Percentiles rank a stretch among this genome's conserved stretches.
Evolutionary conservation across 257 asterid species (phyloP).

Genomic region (Thymus quinquecostatus): DNA sequence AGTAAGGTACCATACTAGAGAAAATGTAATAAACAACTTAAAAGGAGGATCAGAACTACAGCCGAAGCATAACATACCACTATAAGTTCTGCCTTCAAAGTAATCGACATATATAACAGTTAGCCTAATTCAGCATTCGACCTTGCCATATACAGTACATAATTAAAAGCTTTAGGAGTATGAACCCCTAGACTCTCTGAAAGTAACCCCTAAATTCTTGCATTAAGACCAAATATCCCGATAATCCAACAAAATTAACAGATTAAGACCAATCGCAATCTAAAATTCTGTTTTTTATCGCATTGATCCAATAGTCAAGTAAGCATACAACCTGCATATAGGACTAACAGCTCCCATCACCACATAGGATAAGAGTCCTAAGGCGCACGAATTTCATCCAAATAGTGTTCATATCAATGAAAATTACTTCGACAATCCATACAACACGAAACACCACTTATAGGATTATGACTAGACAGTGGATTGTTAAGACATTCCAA

Average conservation of each 20-base stretch:
- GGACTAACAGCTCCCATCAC: not conserved
- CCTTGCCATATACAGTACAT: not conserved
- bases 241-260: conserved; percentile 7
- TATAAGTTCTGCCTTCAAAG: not conserved
- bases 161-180: not conserved
- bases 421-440: not conserved
- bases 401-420: not conserved
- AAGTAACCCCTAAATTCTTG: conserved; percentile 9
- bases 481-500: conserved; percentile 10
- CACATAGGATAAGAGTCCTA: conserved; percentile 1
- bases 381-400: not conserved
- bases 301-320: not conserved
- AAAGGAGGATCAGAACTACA: not conserved
- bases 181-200: not conserved
- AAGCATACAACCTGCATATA: not conserved
- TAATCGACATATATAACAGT: not conserved
- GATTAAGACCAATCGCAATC: not conserved
- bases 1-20: not conserved
- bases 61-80: not conserved
- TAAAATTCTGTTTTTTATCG: not conserved
- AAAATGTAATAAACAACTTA: not conserved
- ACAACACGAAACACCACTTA: conserved; percentile 2
- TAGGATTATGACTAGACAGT: not conserved
- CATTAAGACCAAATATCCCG: not conserved
- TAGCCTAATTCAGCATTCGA: not conserved